Percentiles rank a stretch among this genome's conserved stretches.
phyloP scores from a whole-genome alignment of 345 rosid genomes.

The Rubroshorea leprosula region DNA sequence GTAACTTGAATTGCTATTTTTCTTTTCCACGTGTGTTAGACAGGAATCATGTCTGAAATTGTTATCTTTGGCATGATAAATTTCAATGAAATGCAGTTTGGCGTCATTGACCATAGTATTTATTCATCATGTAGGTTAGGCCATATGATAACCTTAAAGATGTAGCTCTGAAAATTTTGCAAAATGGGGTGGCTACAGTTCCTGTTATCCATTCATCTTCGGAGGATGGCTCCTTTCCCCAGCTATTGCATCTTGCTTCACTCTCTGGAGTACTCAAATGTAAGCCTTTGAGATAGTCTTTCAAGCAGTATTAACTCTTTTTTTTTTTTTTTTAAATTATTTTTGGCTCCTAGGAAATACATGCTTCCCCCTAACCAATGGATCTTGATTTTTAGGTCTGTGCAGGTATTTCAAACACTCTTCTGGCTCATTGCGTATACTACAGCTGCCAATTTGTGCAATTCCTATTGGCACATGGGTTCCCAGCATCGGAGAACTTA shows the following conservation, averaged over 20 bases:
- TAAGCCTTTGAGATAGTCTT: slow-evolving; percentile 22
- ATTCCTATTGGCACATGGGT: slow-evolving; percentile 55
- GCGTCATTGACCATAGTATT: neutral
- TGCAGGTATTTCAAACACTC: slow-evolving; percentile 51
- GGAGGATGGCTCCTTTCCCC: slow-evolving; percentile 53
- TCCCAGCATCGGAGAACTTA: slow-evolving; percentile 46
- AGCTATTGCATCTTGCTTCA: slow-evolving; percentile 49
- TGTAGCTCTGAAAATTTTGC: slow-evolving; percentile 43
- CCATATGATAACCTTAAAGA: slow-evolving; percentile 48
- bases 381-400: slow-evolving; percentile 37
- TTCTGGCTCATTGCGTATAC: slow-evolving; percentile 39
- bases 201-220: slow-evolving; percentile 47
- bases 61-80: neutral
- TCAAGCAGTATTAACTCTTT: neutral
- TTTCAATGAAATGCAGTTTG: neutral
- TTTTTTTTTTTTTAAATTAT: too few species aligned
- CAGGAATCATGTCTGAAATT: neutral
- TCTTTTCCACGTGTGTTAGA: neutral
- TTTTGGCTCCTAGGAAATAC: slow-evolving; percentile 22
- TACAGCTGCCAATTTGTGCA: slow-evolving; percentile 41
- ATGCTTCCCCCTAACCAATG: slow-evolving; percentile 22
- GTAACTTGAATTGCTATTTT: too few species aligned
- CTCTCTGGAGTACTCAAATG: slow-evolving; percentile 47
- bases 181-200: slow-evolving; percentile 37
- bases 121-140: slow-evolving; percentile 40